Base-by-base conservation (phyloP, 768 basidiomycete species). In the Lactifluus subvellereus region DNA sequence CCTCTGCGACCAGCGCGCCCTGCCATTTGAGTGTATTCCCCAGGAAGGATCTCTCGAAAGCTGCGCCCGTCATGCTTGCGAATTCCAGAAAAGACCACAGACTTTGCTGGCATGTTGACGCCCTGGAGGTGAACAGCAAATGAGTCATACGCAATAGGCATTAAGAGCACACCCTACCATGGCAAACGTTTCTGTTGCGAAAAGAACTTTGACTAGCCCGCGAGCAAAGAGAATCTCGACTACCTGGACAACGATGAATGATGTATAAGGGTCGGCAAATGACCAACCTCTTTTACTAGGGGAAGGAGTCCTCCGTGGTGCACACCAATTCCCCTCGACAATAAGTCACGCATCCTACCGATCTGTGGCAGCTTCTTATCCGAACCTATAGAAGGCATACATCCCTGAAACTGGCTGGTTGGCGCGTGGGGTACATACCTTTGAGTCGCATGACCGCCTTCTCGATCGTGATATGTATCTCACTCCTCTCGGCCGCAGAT, bases 21-120 rank as follows among this genome's bases (percentile, higher is more conserved):
- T 8, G 97, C 95, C 97, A 99, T 99, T 70, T 99, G 97, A 0
- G 96, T 99, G 71, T 98, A 98, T 75, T 94, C 94, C 45, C 91
- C 94, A 30, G 93, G 88, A 1, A 92, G 74, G 38, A 96, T 87
- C 45, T 94, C 91, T 63, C 97, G 84, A 79, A 99, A 99, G 67
- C 77, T 87, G 33, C 86, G 84, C 5, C 97, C 97, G 67, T 99
- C 97, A 71, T 98, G 96, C 72, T 99, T 99, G 50, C 94, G 82
- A 56, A 90, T 95, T 50, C 84, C 86, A 4, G 97, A 95, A 74
- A 98, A 99, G 7, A 98, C 97, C 4, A 99, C 97, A 69, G 88
- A 94, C 79, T 86, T 89, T 2, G 97, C 93, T 20, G 97, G 97
- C 97, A 99, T 99, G 74, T 99, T 99, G 59, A 99, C 97, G 54